Evolutionary conservation across 495 filamentous ascomycete species (phyloP), one percentile per base, ranked within the genome.

Genomic region (Tuber brumale): DNA sequence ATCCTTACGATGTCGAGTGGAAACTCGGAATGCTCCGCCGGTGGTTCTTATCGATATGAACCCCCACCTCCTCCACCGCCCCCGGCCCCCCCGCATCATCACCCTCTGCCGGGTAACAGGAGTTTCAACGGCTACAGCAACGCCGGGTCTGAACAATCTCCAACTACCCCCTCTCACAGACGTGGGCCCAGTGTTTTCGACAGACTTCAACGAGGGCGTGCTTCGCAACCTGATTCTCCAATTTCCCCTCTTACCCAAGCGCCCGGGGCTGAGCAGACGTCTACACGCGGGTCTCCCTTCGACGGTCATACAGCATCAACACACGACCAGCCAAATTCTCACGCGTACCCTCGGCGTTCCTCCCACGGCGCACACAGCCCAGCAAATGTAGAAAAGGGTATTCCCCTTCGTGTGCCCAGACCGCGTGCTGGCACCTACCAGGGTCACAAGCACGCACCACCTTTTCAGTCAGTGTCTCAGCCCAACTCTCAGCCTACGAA

Each of bases 1-100:
- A 66, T 66, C 57, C 57, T 35, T 35, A 66, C 27, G 57, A 66
- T 66, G 57, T 66, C 57, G 57, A 66, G 57, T 66, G 57, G 57
- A 66, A 66, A 35, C 57, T 66, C 57, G 57, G 57, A 35, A 35
- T 14, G 57, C 57, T 66, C 27, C 57, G 14, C 57, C 57, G 14
- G 57, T 19, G 57, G 57, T 66, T 27, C 57, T 35, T 66, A 35
- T 35, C 57, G 27, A 18, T 66, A 66, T 35, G 57, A 66, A 35
- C 57, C 57, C 57, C 57, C 57, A 66, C 57, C 57, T 31, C 57
- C 57, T 66, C 57, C 57, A 66, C 57, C 57, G 27, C 57, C 57
- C 14, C 57, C 57, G 3, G 27, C 57, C 57, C 57, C 27, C 57
- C 57, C 57, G 27, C 57, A 66, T 66, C 57, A 35, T 66, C 57